Conservation (phyloP, 805 yeast species). For the Teunomyces barrocoloradensis region DNA sequence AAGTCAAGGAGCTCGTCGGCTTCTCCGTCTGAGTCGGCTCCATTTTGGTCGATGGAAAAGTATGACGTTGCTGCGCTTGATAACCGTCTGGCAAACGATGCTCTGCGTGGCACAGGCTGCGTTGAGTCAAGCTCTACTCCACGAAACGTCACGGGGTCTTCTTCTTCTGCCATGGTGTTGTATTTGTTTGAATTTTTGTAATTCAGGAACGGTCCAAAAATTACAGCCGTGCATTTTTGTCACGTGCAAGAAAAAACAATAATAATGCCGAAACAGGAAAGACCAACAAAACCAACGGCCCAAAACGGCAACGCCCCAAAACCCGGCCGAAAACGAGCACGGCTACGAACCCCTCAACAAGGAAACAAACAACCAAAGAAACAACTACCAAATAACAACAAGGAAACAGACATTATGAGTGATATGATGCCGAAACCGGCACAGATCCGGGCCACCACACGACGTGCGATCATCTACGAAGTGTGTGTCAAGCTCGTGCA, state of each 20-base stretch:
- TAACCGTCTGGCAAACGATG: background rate
- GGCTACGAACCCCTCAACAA: too few relatives aligned
- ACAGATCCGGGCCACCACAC: background rate
- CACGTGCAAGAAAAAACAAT: background rate
- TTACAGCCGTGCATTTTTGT: background rate
- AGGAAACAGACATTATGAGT: too few relatives aligned
- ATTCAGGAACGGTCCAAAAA: background rate
- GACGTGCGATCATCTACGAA: background rate
- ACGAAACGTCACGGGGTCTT: background rate
- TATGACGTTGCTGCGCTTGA: background rate
- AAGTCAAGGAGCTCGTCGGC: background rate
- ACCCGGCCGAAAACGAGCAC: too few relatives aligned
- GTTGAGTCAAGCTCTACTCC: background rate
- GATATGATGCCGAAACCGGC: background rate
- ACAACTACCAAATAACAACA: too few relatives aligned
- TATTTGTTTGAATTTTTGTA: too few relatives aligned
- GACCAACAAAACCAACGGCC: background rate
- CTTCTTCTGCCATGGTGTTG: background rate
- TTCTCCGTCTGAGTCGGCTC: background rate
- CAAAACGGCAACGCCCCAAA: background rate
- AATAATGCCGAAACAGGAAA: background rate
- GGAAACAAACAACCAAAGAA: too few relatives aligned
- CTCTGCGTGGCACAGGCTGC: background rate
- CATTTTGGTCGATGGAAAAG: background rate
- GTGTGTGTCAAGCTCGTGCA: constrained; percentile 10